phyloP scores from a whole-genome alignment of 768 basidiomycete genomes.

The Paxillus ammoniavirescens region DNA sequence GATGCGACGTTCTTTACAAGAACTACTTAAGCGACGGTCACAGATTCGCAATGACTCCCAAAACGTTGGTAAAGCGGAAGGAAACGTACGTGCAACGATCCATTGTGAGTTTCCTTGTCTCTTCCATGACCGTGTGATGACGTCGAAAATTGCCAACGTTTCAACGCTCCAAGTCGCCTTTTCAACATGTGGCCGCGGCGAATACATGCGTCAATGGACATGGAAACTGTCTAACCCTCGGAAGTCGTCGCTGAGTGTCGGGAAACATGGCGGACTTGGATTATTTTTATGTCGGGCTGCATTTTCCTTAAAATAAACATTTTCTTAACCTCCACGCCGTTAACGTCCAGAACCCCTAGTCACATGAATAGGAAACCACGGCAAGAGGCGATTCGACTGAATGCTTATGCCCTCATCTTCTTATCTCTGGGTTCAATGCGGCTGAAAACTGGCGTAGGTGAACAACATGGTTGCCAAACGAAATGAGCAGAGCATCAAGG shows the following conservation, averaged over 20 bases:
- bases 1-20: too few species aligned
- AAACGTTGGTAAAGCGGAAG: neutral
- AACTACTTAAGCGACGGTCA: neutral
- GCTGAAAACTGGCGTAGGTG: too few species aligned
- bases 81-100: neutral
- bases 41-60: neutral
- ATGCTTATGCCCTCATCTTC: too few species aligned
- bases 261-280: neutral
- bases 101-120: neutral
- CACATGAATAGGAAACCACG: too few species aligned
- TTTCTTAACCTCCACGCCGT: neutral
- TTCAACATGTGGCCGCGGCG: constrained; percentile 18
- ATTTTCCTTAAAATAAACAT: neutral
- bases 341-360: neutral
- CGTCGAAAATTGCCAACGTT: neutral
- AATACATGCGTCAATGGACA: constrained; percentile 1
- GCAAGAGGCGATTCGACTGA: too few species aligned
- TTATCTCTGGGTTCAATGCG: too few species aligned
- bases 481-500: neutral
- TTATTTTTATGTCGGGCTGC: neutral
- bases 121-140: neutral
- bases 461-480: neutral
- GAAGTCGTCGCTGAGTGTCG: neutral
- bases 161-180: neutral
- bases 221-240: constrained; percentile 14